These are phyloP conservation scores for Ogataea paraovalis DNA, from an alignment of 805 yeast genomes.

Conservation along the genomic window DNA sequence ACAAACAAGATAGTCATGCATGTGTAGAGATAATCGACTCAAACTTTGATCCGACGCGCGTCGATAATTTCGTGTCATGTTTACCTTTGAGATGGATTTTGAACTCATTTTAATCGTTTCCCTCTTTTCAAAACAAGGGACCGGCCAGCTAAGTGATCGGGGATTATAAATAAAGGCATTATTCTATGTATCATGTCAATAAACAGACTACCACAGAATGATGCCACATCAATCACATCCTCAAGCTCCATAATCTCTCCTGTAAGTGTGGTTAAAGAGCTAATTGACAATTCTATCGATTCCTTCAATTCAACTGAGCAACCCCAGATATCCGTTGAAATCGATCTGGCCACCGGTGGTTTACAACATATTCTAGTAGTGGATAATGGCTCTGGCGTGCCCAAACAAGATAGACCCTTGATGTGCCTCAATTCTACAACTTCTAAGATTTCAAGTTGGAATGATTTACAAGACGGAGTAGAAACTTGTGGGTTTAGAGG, in stretches of 20 bases:
- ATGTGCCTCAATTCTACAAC: conserved; percentile 40
- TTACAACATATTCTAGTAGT: conserved; percentile 26
- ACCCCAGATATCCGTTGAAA: conserved; percentile 32
- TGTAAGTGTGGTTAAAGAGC: conserved; percentile 35
- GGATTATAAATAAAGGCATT: not conserved
- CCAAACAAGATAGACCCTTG: conserved; percentile 24
- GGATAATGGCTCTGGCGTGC: conserved; percentile 42
- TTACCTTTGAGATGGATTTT: not conserved
- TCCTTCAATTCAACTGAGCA: conserved; percentile 17
- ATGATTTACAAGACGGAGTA: conserved; percentile 29
- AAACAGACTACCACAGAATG: conserved; percentile 18
- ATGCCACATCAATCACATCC: conserved; percentile 21
- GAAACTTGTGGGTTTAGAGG: conserved; percentile 47
- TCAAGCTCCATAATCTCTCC: conserved; percentile 34
- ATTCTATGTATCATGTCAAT: conserved; percentile 12
- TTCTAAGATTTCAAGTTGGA: conserved; percentile 33
- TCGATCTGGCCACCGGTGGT: conserved; percentile 38
- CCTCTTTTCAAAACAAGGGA: not conserved
- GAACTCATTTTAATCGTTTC: not conserved
- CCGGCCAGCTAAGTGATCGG: not conserved
- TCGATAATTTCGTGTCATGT: not conserved
- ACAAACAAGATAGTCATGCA: not conserved
- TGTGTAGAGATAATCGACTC: not conserved
- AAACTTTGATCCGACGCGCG: not conserved
- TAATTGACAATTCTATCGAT: conserved; percentile 40